Evolutionary conservation across 129 eudicot genomes (phyloP).

Genomic region (Chrysanthemum lavandulifolium): DNA sequence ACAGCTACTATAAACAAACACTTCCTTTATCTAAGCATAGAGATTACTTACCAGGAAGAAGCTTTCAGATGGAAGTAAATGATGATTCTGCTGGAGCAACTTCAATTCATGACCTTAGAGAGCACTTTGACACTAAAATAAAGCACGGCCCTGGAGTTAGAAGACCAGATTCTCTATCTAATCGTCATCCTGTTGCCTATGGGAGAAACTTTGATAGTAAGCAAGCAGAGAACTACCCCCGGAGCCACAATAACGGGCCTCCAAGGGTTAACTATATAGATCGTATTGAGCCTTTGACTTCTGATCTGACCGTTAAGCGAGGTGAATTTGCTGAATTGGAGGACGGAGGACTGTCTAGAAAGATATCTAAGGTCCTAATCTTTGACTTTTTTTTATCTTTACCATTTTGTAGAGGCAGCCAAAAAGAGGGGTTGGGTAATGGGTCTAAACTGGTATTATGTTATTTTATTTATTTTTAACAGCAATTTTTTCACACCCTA

Average conservation of each 20-base stretch:
- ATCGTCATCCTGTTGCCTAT: constrained; percentile 31
- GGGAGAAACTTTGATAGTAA: constrained; percentile 38
- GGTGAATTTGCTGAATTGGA: constrained; percentile 32
- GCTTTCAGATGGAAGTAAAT: constrained; percentile 39
- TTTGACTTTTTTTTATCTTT: neutral
- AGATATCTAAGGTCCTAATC: constrained; percentile 53
- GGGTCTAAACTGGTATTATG: neutral
- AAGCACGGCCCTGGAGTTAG: constrained; percentile 42
- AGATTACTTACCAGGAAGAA: constrained; percentile 34
- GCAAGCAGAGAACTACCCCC: constrained; percentile 34
- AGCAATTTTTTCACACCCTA: too few species aligned
- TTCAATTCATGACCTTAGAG: constrained; percentile 33
- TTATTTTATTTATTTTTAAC: neutral
- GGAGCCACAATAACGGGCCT: constrained; percentile 28
- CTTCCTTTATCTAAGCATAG: constrained; percentile 35
- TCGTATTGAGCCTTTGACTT: constrained; percentile 35
- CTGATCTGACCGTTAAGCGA: constrained; percentile 38
- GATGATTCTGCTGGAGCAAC: constrained; percentile 49
- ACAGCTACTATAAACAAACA: constrained; percentile 35
- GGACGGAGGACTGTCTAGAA: constrained; percentile 50
- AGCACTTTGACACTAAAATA: constrained; percentile 29
- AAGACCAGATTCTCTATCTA: constrained; percentile 38
- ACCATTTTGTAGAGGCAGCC: constrained; percentile 12
- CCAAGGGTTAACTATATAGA: constrained; percentile 38
- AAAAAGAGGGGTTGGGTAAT: constrained; percentile 11